Conservation (phyloP, 139 green algal genomes). For the Monoraphidium neglectum region DNA sequence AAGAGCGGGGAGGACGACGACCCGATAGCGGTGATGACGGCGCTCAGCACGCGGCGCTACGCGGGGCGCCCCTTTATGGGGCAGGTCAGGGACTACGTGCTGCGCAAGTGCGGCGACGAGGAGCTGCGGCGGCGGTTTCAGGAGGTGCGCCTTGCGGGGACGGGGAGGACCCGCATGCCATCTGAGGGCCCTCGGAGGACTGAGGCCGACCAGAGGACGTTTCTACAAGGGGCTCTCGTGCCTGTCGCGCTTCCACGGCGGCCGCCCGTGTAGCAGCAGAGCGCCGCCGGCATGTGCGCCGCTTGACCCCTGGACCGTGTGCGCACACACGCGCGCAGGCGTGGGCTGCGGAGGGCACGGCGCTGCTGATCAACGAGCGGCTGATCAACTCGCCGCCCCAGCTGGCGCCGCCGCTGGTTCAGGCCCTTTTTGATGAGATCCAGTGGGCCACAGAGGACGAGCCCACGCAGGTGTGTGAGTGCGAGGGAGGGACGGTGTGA, state of each 20-base stretch:
- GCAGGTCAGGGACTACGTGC: constrained; percentile 67
- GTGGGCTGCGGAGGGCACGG: constrained; percentile 47
- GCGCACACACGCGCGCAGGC: constrained; percentile 33
- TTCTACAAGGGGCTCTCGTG: too few relatives aligned
- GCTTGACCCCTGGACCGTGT: too few relatives aligned
- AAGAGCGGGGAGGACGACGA: constrained; percentile 83
- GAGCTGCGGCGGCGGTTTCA: constrained; percentile 29
- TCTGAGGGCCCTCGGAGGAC: too few relatives aligned
- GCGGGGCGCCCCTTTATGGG: constrained; percentile 40
- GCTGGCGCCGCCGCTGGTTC: constrained; percentile 79
- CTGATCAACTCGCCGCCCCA: constrained; percentile 89
- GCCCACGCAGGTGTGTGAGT: constrained; percentile 4
- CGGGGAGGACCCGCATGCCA: not conserved
- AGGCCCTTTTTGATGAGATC: constrained; percentile 85
- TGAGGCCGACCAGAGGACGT: too few relatives aligned
- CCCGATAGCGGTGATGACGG: constrained; percentile 79
- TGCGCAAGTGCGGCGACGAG: constrained; percentile 30
- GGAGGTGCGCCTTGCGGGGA: not conserved
- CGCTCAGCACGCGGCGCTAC: constrained; percentile 62
- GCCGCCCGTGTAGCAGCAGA: too few relatives aligned
- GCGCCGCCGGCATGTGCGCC: too few relatives aligned
- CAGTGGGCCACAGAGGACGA: constrained; percentile 42
- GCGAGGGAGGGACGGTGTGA: not conserved
- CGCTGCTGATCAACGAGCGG: constrained; percentile 85
- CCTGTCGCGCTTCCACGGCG: too few relatives aligned